Percentiles rank a stretch among this genome's conserved stretches.
phyloP scores from a whole-genome alignment of 139 green algal genomes.

The Pedinophyceae sp. region DNA sequence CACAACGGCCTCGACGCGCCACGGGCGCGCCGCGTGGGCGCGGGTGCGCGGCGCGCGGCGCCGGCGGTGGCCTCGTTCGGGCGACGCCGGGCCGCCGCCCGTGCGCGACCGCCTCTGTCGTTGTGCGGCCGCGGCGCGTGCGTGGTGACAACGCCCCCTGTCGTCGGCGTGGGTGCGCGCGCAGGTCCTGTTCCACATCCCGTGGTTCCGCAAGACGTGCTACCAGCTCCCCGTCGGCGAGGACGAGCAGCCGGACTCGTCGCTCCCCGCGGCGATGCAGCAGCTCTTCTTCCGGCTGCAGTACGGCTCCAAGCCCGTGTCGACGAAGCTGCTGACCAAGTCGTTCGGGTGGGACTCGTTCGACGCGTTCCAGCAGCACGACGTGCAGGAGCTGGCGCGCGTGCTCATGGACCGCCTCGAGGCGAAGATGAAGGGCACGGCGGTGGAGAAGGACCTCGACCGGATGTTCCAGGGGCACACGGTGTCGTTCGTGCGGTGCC shows the following conservation, averaged over 20 bases:
- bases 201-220: neutral
- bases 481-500: conserved; percentile 80
- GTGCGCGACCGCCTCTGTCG: conserved; percentile 29
- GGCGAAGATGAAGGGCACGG: conserved; percentile 96
- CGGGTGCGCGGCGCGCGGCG: neutral
- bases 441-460: conserved; percentile 77
- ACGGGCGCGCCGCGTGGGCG: conserved; percentile 23
- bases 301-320: conserved; percentile 52
- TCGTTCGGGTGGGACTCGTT: conserved; percentile 91
- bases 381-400: conserved; percentile 94
- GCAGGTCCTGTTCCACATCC: conserved; percentile 89
- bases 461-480: conserved; percentile 87
- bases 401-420: conserved; percentile 94
- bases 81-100: neutral
- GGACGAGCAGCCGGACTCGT: neutral
- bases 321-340: conserved; percentile 87
- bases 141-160: conserved; percentile 94
- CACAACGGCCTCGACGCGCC: conserved; percentile 86
- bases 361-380: conserved; percentile 94
- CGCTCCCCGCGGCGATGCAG: neutral
- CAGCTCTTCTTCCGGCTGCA: conserved; percentile 41
- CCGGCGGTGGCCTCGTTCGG: neutral
- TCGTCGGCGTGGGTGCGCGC: conserved; percentile 47
- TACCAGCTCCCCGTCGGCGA: neutral
- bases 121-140: too few species aligned